A percentile compares a stretch with the other conserved stretches of the same genome.
Conservation (phyloP, 164 flowering plant genomes). For the Sextonia rubra region DNA sequence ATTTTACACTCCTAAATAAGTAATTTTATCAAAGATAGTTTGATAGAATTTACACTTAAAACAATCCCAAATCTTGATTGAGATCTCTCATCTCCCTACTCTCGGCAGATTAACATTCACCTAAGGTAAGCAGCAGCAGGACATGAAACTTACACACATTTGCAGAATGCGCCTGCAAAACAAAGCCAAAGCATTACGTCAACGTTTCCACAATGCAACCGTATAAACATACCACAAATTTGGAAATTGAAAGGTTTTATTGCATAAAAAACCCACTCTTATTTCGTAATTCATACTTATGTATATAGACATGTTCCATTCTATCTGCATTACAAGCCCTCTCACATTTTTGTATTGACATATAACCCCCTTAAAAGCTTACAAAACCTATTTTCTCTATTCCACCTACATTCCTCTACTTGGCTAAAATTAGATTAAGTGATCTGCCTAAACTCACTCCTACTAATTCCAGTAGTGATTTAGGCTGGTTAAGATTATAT, state of each 20-base stretch:
- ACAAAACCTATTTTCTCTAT: background rate
- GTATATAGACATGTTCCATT: conserved; percentile 2
- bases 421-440: too few relatives aligned
- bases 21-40: too few relatives aligned
- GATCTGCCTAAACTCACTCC: too few relatives aligned
- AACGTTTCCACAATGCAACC: background rate
- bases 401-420: background rate
- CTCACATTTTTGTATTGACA: background rate
- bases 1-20: too few relatives aligned
- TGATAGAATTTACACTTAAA: too few relatives aligned
- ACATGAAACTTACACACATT: too few relatives aligned
- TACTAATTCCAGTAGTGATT: too few relatives aligned
- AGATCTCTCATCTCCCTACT: too few relatives aligned
- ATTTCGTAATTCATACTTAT: background rate
- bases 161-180: background rate
- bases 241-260: background rate
- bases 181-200: background rate
- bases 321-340: background rate
- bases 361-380: background rate
- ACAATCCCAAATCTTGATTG: too few relatives aligned
- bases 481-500: too few relatives aligned
- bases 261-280: background rate
- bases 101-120: too few relatives aligned
- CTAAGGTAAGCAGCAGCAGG: too few relatives aligned
- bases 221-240: background rate